A percentile compares a stretch with the other conserved stretches of the same genome.
Evolutionary conservation across 73 alveolate species (phyloP).

Genomic region (Stentor coeruleus): DNA sequence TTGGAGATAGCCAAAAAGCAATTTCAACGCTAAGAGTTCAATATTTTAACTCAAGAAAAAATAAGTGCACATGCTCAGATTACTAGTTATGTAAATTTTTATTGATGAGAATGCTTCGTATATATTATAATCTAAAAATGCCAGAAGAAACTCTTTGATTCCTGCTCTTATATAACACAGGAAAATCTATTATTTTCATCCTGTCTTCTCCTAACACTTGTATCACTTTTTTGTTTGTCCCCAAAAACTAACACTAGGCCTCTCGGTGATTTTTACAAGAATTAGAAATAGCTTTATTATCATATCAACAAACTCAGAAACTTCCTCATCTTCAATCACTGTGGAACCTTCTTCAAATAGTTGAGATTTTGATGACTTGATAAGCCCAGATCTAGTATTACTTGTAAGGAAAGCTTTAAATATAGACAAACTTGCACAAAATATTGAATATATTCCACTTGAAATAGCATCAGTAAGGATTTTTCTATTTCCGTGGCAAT

Average conservation of each 20-base stretch:
- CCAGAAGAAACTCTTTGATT: background rate
- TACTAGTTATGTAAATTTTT: too few species aligned
- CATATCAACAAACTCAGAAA: background rate
- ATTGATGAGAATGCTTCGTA: too few species aligned
- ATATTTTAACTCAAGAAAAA: too few species aligned
- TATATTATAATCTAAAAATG: too few species aligned
- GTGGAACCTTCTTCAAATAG: background rate
- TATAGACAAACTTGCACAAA: background rate
- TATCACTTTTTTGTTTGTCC: background rate
- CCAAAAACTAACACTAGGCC: background rate
- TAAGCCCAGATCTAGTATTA: background rate
- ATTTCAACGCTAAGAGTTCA: too few species aligned
- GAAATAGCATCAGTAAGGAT: background rate
- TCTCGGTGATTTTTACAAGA: background rate
- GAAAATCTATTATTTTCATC: background rate
- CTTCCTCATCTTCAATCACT: conserved; percentile 4
- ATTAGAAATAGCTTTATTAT: background rate
- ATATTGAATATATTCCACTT: background rate
- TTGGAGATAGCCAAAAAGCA: conserved; percentile 11
- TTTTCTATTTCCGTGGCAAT: background rate
- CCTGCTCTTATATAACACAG: background rate
- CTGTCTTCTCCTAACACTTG: background rate
- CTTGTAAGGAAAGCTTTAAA: background rate
- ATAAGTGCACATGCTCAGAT: too few species aligned
- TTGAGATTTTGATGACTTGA: background rate